Base-by-base conservation (phyloP, 306 rosid genomes). In the Arachis hypogaea region DNA sequence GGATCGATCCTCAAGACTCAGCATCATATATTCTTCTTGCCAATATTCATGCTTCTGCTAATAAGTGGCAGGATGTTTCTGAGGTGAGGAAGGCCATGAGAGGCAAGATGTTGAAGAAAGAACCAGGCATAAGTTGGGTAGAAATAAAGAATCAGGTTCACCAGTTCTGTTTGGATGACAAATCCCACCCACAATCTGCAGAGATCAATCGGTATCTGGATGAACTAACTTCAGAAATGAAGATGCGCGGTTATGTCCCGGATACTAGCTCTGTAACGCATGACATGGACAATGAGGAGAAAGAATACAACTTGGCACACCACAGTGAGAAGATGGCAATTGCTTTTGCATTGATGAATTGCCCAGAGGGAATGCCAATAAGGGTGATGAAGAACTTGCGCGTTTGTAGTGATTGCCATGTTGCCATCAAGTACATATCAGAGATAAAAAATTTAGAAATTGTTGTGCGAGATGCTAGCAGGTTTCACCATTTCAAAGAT, bases 201-300 rank as follows among this genome's bases (percentile, higher is more conserved):
- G 90, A 84, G 82, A 88, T 91, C 50, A 85, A 88, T 77, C 77
- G 63, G 85, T 93, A 89, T 81, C 81, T 89, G 40, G 87, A 86
- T 76, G 94, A 89, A 77, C 82, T 89, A 71, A 84, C 77, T 58
- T 81, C 86, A 12, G 93, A 93, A 71, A 73, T 91, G 98, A 93
- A 93, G 88, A 61, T 80, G 58, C 72, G 74, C 11, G 98, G 97
- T 45, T 91, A 93, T 61, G 88, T 75, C 64, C 98, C 97, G 33
- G 94, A 93, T 82, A 85, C 81, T 41, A 76, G 87, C 71, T 82
- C 87, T 3, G 92, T 88, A 76, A 77, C 88, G 83, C 89, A 89
- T 77, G 98, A 93, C 83, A 91, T 88, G 97, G 97, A 93, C 74
- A 81, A 78, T 36, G 97, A 93, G 85, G 96, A 91, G 84, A 91